phyloP scores from a whole-genome alignment of 495 filamentous ascomycete species.

The Staphylotrichum tortipilum region DNA sequence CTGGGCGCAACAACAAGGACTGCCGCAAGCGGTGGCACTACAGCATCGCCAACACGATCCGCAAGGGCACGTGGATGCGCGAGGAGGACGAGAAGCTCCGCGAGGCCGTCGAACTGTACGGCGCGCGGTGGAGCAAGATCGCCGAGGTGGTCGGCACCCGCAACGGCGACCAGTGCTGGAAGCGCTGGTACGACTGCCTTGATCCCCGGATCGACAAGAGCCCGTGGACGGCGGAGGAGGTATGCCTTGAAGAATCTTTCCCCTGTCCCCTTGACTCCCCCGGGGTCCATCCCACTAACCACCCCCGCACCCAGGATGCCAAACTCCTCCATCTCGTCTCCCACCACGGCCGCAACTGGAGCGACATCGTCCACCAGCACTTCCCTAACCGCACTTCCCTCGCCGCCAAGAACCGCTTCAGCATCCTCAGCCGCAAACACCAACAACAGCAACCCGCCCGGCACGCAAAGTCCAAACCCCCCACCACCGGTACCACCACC shows the following conservation, averaged over 20 bases:
- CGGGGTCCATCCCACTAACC: neutral
- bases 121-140: constrained; percentile 29
- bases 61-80: constrained; percentile 32
- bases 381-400: constrained; percentile 29
- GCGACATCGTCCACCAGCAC: constrained; percentile 25
- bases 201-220: constrained; percentile 27
- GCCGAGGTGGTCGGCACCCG: constrained; percentile 22
- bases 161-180: constrained; percentile 30
- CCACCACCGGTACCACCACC: neutral
- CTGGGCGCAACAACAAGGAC: constrained; percentile 35
- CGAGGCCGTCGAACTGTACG: constrained; percentile 27
- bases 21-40: constrained; percentile 36
- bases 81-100: constrained; percentile 34
- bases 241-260: neutral
- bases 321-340: constrained; percentile 21
- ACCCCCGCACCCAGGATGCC: constrained; percentile 16
- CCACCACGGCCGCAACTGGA: constrained; percentile 27
- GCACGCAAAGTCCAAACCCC: neutral
- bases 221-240: constrained; percentile 26
- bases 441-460: too few relatives aligned
- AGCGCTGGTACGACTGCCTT: constrained; percentile 28
- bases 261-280: neutral
- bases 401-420: constrained; percentile 31
- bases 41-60: constrained; percentile 30
- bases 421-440: constrained; percentile 20